Evolutionary conservation across 192 early-diverging fungal species (phyloP).

Genomic region (Endogone sp.): DNA sequence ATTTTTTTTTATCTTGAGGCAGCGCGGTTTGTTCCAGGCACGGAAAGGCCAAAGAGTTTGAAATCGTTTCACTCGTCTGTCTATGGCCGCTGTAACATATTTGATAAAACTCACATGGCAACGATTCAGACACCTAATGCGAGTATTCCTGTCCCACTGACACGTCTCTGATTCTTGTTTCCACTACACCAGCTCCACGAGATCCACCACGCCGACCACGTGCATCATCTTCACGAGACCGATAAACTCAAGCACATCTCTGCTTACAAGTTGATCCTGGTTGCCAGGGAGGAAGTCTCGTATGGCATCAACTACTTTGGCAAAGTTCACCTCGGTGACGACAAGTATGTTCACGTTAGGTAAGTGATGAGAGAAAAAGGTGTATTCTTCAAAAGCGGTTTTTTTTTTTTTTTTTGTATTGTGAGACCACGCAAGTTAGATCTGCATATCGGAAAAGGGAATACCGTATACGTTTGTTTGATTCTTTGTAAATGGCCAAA

Average conservation of each 20-base stretch:
- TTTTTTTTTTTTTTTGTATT: too few relatives aligned
- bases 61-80: too few relatives aligned
- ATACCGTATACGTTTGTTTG: background rate
- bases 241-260: slow-evolving; percentile 44
- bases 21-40: background rate
- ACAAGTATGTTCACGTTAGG: slow-evolving; percentile 48
- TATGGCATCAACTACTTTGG: slow-evolving; percentile 53
- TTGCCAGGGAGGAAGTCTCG: slow-evolving; percentile 46
- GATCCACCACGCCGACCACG: slow-evolving; percentile 33
- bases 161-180: background rate
- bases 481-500: too few relatives aligned
- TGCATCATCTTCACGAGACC: slow-evolving; percentile 44
- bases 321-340: slow-evolving; percentile 50
- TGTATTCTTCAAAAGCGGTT: too few relatives aligned
- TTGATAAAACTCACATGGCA: too few relatives aligned
- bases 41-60: too few relatives aligned
- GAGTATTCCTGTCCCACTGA: background rate
- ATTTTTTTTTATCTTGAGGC: background rate
- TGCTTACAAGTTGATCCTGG: slow-evolving; percentile 39
- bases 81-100: too few relatives aligned
- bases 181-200: slow-evolving; percentile 1
- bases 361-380: slow-evolving; percentile 11
- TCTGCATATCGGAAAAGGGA: background rate
- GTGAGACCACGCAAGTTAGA: background rate
- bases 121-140: background rate